Evolutionary conservation across 2,329 filamentous ascomycete species (phyloP), one percentile per base, ranked within the genome.

Genomic region (Nigrograna mackinnonii): DNA sequence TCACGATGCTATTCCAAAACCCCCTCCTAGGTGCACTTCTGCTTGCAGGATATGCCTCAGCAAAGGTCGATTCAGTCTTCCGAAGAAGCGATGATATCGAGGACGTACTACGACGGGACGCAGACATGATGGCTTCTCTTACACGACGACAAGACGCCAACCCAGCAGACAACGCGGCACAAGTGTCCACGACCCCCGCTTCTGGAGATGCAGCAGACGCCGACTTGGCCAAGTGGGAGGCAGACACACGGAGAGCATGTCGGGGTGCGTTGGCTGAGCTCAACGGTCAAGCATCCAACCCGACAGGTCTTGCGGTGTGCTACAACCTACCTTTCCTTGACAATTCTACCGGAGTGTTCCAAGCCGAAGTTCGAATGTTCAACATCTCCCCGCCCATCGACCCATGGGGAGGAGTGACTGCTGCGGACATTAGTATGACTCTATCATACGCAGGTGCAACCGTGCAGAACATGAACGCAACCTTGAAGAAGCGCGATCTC

Each of bases 271-370:
- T 94, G 14, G 64, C 67, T 2, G 63, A 69, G 19, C 74, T 90
- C 36, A 72, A 74, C 12, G 70, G 69, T 9, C 72, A 77, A 46
- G 80, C 83, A 31, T 79, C 80, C 18, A 92, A 91, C 53, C 86
- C 87, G 4, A 86, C 87, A 7, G 89, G 89, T 37, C 80, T 89
- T 35, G 86, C 85, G 44, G 81, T 89, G 35, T 95, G 89, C 78
- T 94, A 92, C 73, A 95, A 94, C 64, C 69, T 95, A 18, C 84
- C 85, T 0, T 82, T 80, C 28, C 77, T 90, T 43, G 79, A 92
- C 69, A 82, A 80, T 54, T 67, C 68, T 4, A 84, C 80, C 1
- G 88, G 88, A 21, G 73, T 83, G 13, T 94, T 94, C 63, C 80
- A 87, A 67, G 87, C 88, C 21, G 89, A 94, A 62, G 68, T 94